Evolutionary conservation across 768 basidiomycete genomes (phyloP).

Genomic region (Pleurotus citrinopileatus): DNA sequence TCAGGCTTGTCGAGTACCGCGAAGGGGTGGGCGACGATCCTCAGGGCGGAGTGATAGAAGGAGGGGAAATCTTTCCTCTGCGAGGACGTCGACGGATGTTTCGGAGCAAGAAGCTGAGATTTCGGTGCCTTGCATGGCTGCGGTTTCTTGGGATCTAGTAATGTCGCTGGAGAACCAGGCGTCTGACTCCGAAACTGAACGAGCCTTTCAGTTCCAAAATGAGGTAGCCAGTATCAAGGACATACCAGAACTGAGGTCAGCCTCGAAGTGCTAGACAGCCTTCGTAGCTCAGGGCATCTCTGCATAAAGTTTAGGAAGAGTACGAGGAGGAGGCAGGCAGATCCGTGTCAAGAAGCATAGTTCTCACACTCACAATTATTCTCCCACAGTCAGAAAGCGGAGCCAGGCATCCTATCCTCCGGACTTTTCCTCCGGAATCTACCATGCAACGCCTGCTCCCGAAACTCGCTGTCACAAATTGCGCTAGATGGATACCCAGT

Average conservation of each 20-base stretch:
- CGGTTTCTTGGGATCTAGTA: constrained; percentile 13
- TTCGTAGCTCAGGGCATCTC: constrained; percentile 29
- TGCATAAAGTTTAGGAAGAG: constrained; percentile 4
- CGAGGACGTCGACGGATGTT: constrained; percentile 20
- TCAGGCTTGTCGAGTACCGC: constrained; percentile 24
- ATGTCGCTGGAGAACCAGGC: constrained; percentile 29
- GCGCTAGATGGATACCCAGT: background rate
- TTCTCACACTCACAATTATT: too few species aligned
- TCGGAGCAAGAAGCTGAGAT: constrained; percentile 23
- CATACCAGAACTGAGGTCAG: constrained; percentile 35
- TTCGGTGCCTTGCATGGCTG: background rate
- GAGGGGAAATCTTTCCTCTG: constrained; percentile 14
- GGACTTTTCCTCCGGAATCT: too few species aligned
- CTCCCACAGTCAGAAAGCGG: background rate
- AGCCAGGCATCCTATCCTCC: too few species aligned
- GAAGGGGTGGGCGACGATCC: constrained; percentile 28
- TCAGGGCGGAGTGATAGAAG: constrained; percentile 15
- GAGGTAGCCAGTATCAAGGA: background rate
- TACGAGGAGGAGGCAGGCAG: background rate
- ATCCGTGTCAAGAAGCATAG: background rate
- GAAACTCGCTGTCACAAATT: background rate
- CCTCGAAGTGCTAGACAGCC: constrained; percentile 27
- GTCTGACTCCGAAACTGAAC: constrained; percentile 38
- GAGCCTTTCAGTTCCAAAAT: background rate
- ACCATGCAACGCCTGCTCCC: background rate